Conservation (phyloP, 768 basidiomycete species). For the Zangia roseola region DNA sequence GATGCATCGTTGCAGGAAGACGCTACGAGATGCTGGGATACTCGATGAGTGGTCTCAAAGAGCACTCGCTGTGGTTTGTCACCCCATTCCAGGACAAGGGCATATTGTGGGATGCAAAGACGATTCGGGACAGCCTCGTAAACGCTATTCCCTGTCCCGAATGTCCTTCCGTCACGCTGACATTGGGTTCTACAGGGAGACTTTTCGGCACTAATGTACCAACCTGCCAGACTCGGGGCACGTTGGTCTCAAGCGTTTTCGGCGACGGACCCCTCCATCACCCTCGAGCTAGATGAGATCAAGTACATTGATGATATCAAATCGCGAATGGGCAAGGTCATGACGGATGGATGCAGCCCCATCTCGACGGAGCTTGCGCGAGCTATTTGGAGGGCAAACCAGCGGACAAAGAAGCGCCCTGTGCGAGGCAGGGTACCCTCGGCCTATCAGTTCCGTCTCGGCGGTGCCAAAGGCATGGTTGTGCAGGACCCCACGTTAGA, state of each 20-base stretch:
- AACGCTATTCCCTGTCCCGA: constrained; percentile 1
- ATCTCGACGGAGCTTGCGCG: constrained; percentile 39
- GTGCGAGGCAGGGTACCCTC: constrained; percentile 32
- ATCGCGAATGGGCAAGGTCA: constrained; percentile 30
- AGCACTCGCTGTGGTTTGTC: constrained; percentile 51
- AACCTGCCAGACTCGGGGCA: constrained; percentile 51
- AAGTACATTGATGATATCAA: constrained; percentile 27
- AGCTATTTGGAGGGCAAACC: constrained; percentile 37
- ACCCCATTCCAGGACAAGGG: constrained; percentile 38
- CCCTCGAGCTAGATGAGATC: constrained; percentile 38
- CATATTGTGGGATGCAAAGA: constrained; percentile 18
- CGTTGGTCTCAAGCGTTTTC: constrained; percentile 56
- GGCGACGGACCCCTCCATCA: constrained; percentile 46
- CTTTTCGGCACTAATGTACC: constrained; percentile 35
- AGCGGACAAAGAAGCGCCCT: constrained; percentile 24
- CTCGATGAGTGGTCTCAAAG: constrained; percentile 51
- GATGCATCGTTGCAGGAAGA: constrained; percentile 43
- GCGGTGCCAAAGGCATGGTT: constrained; percentile 50
- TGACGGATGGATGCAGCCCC: constrained; percentile 54
- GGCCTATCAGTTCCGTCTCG: constrained; percentile 44
- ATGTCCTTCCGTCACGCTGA: background rate
- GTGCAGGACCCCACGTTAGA: constrained; percentile 38
- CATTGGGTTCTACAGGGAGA: constrained; percentile 32
- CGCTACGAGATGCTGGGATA: constrained; percentile 48
- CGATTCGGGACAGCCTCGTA: constrained; percentile 37